Evolutionary conservation across 257 asterid species (phyloP), one percentile per base, ranked within the genome.

Genomic region (Buddleja alternifolia): DNA sequence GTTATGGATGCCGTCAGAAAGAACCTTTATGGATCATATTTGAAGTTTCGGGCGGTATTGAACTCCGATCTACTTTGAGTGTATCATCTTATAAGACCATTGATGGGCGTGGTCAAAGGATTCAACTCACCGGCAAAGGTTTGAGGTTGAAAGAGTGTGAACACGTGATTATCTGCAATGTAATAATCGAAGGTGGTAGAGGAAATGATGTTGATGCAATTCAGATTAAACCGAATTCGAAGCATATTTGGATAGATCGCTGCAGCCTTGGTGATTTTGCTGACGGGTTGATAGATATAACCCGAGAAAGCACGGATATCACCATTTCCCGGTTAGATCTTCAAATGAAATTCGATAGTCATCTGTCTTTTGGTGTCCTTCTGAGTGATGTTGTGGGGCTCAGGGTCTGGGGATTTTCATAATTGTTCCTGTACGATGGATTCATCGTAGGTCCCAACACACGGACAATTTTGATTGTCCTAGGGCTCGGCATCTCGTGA

Each of bases 131-230:
- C 16, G 96, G 98, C 24, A 92, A 92, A 79, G 98, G 97, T 36
- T 77, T 92, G 71, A 78, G 94, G 74, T 73, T 92, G 80, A 88
- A 90, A 56, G 96, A 86, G 4, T 90, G 98, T 71, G 93, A 90
- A 53, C 91, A 92, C 55, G 83, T 92, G 61, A 90, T 92, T 48
- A 75, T 92, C 72, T 92, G 98, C 84, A 92, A 90, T 78, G 79
- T 92, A 68, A 63, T 82, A 69, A 86, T 92, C 69, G 93, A 92
- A 80, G 96, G 93, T 39, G 98, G 98, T 51, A 81, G 91, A 58
- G 98, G 98, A 54, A 90, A 88, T 54, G 98, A 92, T 36, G 84
- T 92, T 62, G 98, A 92, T 80, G 97, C 96, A 21, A 90, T 92
- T 75, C 98, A 90, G 68, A 92, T 92, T 44, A 92, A 92, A 75